These are phyloP conservation scores for Dovyalis caffra DNA, from an alignment of 345 rosid genomes.

Conservation along the genomic window DNA sequence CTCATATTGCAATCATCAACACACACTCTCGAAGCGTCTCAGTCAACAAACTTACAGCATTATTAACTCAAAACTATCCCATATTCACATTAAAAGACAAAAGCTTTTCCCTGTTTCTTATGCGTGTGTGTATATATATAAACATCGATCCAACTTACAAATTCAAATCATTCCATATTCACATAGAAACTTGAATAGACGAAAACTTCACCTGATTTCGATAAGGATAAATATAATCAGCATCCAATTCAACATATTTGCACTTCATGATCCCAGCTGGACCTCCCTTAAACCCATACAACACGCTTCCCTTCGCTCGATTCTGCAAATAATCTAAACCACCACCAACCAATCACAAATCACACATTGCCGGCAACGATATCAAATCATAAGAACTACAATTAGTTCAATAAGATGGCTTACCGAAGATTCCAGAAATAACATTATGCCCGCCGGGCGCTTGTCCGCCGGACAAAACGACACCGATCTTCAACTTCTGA, in stretches of 20 bases:
- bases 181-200: not conserved
- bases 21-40: not conserved
- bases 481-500: constrained; percentile 80
- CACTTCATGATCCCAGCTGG: constrained; percentile 99
- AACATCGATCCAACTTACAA: not conserved
- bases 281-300: constrained; percentile 92
- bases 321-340: constrained; percentile 80
- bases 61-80: not conserved
- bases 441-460: constrained; percentile 99
- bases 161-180: too few species aligned
- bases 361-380: not conserved
- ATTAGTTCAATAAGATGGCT: constrained; percentile 14
- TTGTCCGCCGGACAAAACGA: constrained; percentile 96
- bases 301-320: constrained; percentile 60
- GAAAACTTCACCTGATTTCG: constrained; percentile 70
- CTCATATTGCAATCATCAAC: not conserved
- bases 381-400: not conserved
- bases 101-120: too few species aligned
- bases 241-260: constrained; percentile 66
- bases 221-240: constrained; percentile 73
- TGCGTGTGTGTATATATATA: too few species aligned
- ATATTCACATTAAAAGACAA: too few species aligned
- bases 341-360: not conserved
- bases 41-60: not conserved
- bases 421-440: constrained; percentile 84